Evolutionary conservation across 2,329 filamentous ascomycete species (phyloP).

Genomic region (Trichoderma aggressivum): DNA sequence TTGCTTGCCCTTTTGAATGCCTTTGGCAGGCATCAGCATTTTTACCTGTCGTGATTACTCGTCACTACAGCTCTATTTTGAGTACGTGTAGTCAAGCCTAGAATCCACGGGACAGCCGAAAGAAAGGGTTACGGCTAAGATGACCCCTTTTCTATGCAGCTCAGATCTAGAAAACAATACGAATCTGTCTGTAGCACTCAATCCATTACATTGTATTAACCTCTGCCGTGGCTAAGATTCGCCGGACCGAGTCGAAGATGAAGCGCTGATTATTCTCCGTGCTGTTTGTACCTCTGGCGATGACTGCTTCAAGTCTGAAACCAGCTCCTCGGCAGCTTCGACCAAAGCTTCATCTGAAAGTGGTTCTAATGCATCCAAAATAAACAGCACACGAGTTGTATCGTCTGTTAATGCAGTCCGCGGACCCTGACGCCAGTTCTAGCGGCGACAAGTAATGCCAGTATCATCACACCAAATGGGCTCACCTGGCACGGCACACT

Average conservation of each 20-base stretch:
- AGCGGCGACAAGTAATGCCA: background rate
- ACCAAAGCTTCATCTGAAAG: background rate
- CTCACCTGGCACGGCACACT: background rate
- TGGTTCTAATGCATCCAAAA: background rate
- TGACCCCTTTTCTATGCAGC: too few species aligned
- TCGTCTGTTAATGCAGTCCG: background rate
- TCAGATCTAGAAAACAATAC: too few species aligned
- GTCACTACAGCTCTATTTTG: background rate
- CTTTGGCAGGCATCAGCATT: too few species aligned
- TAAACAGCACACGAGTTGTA: background rate
- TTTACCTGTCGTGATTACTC: too few species aligned
- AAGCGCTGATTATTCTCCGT: background rate
- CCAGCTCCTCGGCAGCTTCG: background rate
- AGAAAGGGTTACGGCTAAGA: background rate
- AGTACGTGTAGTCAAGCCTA: background rate
- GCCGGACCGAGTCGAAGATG: background rate
- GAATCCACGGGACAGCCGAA: background rate
- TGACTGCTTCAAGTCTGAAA: background rate
- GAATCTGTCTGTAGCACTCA: too few species aligned
- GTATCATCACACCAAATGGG: background rate
- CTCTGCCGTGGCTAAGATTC: background rate
- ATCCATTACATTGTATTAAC: too few species aligned
- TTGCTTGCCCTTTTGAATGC: too few species aligned
- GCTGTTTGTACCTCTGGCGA: background rate
- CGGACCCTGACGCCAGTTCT: background rate